A percentile compares a stretch with the other conserved stretches of the same genome.
Evolutionary conservation across 352 stramenopile species (phyloP).

Genomic region (Pythium myriotylum): DNA sequence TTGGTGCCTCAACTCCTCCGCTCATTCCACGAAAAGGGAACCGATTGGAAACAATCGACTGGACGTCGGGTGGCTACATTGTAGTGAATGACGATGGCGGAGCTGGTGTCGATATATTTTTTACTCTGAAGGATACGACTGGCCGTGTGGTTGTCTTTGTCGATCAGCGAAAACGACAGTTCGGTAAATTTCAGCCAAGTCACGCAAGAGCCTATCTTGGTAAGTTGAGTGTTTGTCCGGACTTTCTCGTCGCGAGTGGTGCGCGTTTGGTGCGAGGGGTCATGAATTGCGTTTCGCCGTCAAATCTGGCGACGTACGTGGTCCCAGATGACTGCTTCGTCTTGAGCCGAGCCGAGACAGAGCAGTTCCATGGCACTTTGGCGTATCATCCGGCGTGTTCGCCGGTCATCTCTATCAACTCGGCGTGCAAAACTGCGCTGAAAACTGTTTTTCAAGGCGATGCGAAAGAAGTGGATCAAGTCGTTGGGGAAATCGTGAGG

Average conservation of each 20-base stretch:
- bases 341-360: constrained; percentile 26
- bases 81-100: constrained; percentile 31
- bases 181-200: constrained; percentile 24
- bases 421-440: constrained; percentile 29
- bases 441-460: constrained; percentile 28
- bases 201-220: constrained; percentile 16
- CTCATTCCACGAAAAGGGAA: constrained; percentile 22
- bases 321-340: constrained; percentile 22
- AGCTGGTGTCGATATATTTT: constrained; percentile 36
- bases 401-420: constrained; percentile 31
- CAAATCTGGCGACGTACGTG: constrained; percentile 18
- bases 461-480: constrained; percentile 23
- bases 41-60: constrained; percentile 27
- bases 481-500: constrained; percentile 20
- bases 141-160: constrained; percentile 17
- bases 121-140: constrained; percentile 32
- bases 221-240: constrained; percentile 21
- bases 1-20: constrained; percentile 14
- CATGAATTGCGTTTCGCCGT: constrained; percentile 26
- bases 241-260: constrained; percentile 23
- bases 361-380: constrained; percentile 36
- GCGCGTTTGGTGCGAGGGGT: constrained; percentile 24
- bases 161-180: constrained; percentile 19
- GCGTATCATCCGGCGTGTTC: constrained; percentile 38
- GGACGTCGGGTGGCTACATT: constrained; percentile 29